Conservation (phyloP, 208 protist genomes). For the Leishmania mexicana region DNA sequence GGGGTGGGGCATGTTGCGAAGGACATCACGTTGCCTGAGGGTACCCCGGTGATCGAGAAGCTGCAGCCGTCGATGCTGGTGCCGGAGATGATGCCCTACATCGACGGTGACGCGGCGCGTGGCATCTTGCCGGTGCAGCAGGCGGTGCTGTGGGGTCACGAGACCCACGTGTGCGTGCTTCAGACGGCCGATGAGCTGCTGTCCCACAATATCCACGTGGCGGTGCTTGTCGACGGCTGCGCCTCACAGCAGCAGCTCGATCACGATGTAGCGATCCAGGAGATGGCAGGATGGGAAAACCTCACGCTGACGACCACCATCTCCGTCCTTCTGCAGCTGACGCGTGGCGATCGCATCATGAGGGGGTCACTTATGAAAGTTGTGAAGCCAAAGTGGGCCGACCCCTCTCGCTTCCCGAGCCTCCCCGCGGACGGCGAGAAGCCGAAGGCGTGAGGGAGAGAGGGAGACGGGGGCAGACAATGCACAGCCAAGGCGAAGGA, state of each 20-base stretch:
- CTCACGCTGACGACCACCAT: constrained; percentile 60
- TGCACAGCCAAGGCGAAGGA: not conserved
- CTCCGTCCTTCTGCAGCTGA: constrained; percentile 64
- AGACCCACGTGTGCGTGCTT: constrained; percentile 83
- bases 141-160: constrained; percentile 79
- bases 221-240: constrained; percentile 67
- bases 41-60: constrained; percentile 41
- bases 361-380: constrained; percentile 4
- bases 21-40: constrained; percentile 53
- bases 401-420: not conserved
- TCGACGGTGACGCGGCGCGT: constrained; percentile 26
- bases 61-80: constrained; percentile 54
- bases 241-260: constrained; percentile 59
- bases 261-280: constrained; percentile 45
- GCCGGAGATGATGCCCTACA: constrained; percentile 42
- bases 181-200: constrained; percentile 78
- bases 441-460: not conserved
- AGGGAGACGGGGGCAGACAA: not conserved
- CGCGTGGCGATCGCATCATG: constrained; percentile 13
- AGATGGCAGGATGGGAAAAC: constrained; percentile 57
- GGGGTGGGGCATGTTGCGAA: constrained; percentile 46
- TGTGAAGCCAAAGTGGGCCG: not conserved
- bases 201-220: constrained; percentile 58
- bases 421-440: not conserved
- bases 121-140: constrained; percentile 38